Evolutionary conservation across 2,329 filamentous ascomycete genomes (phyloP), one percentile per base, ranked within the genome.

Genomic region (Penicillium sp.): DNA sequence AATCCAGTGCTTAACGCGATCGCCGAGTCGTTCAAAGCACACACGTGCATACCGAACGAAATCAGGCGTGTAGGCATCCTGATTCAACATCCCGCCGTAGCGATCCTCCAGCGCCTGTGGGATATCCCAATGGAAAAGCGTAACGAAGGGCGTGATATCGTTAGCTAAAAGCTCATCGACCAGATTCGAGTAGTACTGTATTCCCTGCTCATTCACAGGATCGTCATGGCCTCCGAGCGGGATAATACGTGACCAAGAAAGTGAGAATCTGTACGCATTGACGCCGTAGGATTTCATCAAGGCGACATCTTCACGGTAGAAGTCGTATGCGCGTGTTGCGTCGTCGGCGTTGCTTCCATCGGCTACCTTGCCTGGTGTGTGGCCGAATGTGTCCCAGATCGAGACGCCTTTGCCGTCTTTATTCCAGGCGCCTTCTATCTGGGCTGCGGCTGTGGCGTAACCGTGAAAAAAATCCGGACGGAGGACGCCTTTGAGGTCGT

Each of bases 301-400:
- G 14, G 81, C 83, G 67, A 93, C 88, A 70, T 93, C 90, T 70
- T 89, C 84, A 46, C 77, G 80, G 58, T 86, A 90, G 52, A 87
- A 84, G 76, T 92, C 86, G 79, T 93, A 93, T 33, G 88, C 90
- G 76, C 93, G 88, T 75, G 90, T 93, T 43, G 90, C 90, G 45
- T 89, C 84, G 51, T 84, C 86, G 47, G 90, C 90, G 21, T 85
- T 88, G 65, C 82, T 86, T 58, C 84, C 86, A 68, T 90, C 88
- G 56, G 89, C 89, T 68, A 93, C 90, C 76, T 91, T 93, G 67
- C 89, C 89, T 10, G 87, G 85, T 52, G 84, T 86, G 58, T 83
- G 83, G 72, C 87, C 90, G 79, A 93, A 93, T 22, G 83, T 86
- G 75, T 93, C 90, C 90, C 90, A 93, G 74, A 93, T 93, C 60